A percentile compares a stretch with the other conserved stretches of the same genome.
Conservation (phyloP, 208 protist species). For the Leishmania braziliensis region DNA sequence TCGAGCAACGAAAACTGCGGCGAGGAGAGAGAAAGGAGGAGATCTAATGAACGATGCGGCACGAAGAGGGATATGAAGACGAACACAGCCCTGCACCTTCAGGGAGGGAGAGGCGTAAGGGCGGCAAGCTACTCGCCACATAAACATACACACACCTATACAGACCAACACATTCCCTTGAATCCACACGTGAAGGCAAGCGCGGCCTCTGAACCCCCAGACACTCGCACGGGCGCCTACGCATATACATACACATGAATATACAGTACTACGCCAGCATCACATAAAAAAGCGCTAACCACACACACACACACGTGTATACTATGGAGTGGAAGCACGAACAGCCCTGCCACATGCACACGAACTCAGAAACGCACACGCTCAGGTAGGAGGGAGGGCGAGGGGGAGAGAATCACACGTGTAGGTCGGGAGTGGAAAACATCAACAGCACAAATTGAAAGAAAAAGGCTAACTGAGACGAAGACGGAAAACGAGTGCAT, state of each 20-base stretch:
- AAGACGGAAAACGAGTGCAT: neutral
- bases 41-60: neutral
- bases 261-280: neutral
- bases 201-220: neutral
- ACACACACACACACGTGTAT: neutral
- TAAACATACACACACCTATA: neutral
- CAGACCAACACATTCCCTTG: neutral
- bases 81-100: neutral
- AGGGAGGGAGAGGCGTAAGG: neutral
- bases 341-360: neutral
- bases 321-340: neutral
- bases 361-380: neutral
- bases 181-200: neutral
- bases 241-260: constrained; percentile 19
- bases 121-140: neutral
- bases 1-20: neutral
- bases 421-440: neutral
- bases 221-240: neutral
- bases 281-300: neutral
- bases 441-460: neutral
- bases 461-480: neutral
- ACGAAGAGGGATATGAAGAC: neutral
- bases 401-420: neutral
- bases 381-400: neutral
- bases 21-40: neutral